phyloP scores from a whole-genome alignment of 148 eudicot genomes.

The Agrostemma githago region DNA sequence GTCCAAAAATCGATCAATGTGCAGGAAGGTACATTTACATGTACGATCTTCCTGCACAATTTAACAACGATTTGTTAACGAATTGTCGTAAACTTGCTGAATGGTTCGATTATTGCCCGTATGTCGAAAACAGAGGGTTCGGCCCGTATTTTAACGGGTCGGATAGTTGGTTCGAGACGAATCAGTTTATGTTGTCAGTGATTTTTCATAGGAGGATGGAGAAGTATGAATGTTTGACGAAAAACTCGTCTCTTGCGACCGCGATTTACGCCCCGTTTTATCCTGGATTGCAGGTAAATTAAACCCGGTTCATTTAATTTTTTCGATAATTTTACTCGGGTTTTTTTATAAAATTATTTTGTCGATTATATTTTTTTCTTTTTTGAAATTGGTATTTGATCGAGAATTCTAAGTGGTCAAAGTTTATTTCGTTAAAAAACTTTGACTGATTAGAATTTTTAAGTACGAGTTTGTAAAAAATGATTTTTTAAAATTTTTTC shows the following conservation, averaged over 20 bases:
- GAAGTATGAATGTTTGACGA: constrained; percentile 40
- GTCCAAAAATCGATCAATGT: constrained; percentile 21
- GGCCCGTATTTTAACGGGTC: constrained; percentile 24
- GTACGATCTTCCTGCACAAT: constrained; percentile 33
- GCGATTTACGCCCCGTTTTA: constrained; percentile 44
- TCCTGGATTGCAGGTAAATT: constrained; percentile 30
- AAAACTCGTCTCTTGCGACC: constrained; percentile 28
- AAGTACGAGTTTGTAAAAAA: no score
- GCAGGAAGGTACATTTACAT: constrained; percentile 35
- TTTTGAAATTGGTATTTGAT: no score
- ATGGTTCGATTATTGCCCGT: constrained; percentile 34
- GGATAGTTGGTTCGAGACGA: constrained; percentile 33
- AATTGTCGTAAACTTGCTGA: constrained; percentile 14
- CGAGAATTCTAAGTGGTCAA: no score
- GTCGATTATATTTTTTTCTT: no score
- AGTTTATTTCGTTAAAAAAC: no score
- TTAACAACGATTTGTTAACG: constrained; percentile 30
- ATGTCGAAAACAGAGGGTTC: constrained; percentile 17
- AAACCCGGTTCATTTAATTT: no score
- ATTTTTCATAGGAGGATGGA: constrained; percentile 41
- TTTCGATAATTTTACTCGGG: no score
- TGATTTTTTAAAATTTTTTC: no score
- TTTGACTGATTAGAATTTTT: no score
- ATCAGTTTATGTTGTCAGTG: constrained; percentile 36
- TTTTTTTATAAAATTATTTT: no score